Evolutionary conservation across 1,284 basidiomycete genomes (phyloP), one percentile per base, ranked within the genome.

Genomic region (Tilletia walkeri): DNA sequence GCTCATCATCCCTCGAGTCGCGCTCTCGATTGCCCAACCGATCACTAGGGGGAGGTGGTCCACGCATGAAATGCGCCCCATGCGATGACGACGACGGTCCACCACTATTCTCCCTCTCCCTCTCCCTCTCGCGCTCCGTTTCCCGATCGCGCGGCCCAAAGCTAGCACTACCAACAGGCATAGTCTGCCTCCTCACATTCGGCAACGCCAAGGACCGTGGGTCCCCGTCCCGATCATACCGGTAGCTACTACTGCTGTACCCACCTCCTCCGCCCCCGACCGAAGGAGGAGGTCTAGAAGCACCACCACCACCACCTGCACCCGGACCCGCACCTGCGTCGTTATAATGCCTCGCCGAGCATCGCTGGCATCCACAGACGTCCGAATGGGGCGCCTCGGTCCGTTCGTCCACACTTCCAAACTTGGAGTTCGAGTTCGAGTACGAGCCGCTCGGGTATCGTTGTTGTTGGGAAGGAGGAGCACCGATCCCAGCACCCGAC

Each of bases 341-440:
- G 61, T 69, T 72, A 14, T 80, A 80, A 67, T 80, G 75, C 2
- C 73, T 70, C 0, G 70, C 75, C 2, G 75, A 77, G 67, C 79
- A 80, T 49, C 73, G 69, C 39, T 76, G 75, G 54, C 79, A 80
- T 2, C 79, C 79, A 38, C 79, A 80, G 5, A 78, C 73, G n/a
- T 75, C 76, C 7, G 78, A 78, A 67, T 80, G 79, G 18, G 75
- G 70, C 20, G 75, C 65, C 20, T 75, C 74, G 34, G 12, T 6
- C 20, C 16, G 36, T 3, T 24, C 59, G 36, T 63, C 59, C 36
- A 38, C 36, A 10, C 4, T 38, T 34, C 18, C 59, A 63, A 30
- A 30, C 24, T 30, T 30, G 24, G 24, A 30, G 24, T 30, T 30
- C 24, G 24, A 30, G 24, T 30, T 30, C 24, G 24, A 30, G 24